phyloP scores from a whole-genome alignment of 257 asterid species.

The Asclepias syriaca region DNA sequence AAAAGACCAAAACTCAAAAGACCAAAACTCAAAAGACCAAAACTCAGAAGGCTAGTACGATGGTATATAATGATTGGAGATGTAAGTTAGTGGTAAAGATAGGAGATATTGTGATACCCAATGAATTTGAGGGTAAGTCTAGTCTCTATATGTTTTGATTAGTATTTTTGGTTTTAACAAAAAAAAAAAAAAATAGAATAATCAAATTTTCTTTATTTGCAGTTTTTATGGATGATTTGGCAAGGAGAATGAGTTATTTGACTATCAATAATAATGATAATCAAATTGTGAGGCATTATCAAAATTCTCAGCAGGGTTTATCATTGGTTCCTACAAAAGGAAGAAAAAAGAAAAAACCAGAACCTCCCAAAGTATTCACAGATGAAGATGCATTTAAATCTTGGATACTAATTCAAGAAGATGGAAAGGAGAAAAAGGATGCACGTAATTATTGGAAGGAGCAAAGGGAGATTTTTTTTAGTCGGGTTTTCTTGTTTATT shows the following conservation, averaged over 20 bases:
- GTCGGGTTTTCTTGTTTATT: slow-evolving; percentile 24
- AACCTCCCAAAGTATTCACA: slow-evolving; percentile 32
- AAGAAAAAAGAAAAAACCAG: slow-evolving; percentile 17
- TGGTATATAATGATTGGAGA: not conserved
- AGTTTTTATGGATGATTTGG: not conserved
- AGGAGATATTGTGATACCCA: not conserved
- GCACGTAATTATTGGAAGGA: slow-evolving; percentile 25
- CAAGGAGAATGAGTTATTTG: not conserved
- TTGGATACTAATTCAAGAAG: slow-evolving; percentile 30
- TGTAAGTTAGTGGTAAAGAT: not conserved
- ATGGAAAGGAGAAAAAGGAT: slow-evolving; percentile 18
- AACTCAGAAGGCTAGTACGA: no score
- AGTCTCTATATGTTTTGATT: no score
- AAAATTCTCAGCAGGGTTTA: not conserved
- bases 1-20: no score
- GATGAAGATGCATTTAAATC: slow-evolving; percentile 26
- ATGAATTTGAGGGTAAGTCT: no score
- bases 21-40: no score
- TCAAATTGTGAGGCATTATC: not conserved
- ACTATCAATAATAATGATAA: not conserved
- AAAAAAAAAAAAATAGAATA: no score
- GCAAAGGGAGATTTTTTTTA: slow-evolving; percentile 17
- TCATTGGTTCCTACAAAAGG: slow-evolving; percentile 16
- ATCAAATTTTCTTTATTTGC: not conserved
- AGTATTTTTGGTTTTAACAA: no score